Percentiles rank a stretch among this genome's conserved stretches.
Evolutionary conservation across 805 yeast species (phyloP).

Genomic region (Peterozyma xylosa): DNA sequence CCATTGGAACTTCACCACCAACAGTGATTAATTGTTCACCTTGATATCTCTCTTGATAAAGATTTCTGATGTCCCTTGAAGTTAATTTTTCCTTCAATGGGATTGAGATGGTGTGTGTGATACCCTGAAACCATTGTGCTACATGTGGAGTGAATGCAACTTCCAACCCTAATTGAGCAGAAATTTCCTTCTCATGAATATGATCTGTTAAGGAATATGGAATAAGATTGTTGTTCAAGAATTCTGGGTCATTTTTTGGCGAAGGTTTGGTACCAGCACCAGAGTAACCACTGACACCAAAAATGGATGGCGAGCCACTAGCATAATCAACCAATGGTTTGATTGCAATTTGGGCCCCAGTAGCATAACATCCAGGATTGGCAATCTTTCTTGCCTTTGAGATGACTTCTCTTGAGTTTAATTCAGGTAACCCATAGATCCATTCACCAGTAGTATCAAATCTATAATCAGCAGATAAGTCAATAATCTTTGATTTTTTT

Average conservation of each 20-base stretch:
- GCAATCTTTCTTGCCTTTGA: constrained; percentile 74
- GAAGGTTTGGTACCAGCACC: constrained; percentile 99
- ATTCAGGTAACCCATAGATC: constrained; percentile 94
- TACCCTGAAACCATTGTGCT: constrained; percentile 99
- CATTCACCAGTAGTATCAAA: constrained; percentile 85
- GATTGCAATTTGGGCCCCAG: constrained; percentile 91
- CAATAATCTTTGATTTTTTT: constrained; percentile 77
- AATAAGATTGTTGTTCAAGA: constrained; percentile 74
- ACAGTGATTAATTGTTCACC: constrained; percentile 82
- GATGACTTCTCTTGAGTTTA: constrained; percentile 60
- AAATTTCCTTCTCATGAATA: constrained; percentile 92
- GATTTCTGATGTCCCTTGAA: constrained; percentile 73
- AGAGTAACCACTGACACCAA: constrained; percentile 97
- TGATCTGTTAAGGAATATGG: constrained; percentile 97
- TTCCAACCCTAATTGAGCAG: constrained; percentile 64
- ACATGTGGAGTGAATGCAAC: constrained; percentile 96
- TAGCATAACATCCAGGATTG: constrained; percentile 99
- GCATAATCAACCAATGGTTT: constrained; percentile 73
- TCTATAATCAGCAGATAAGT: constrained; percentile 92
- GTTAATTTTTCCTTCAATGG: constrained; percentile 72
- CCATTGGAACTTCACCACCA: constrained; percentile 89
- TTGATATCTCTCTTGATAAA: constrained; percentile 82
- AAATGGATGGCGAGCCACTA: constrained; percentile 71
- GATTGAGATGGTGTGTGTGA: constrained; percentile 82
- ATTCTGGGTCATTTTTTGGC: constrained; percentile 80